phyloP scores from a whole-genome alignment of 78 protist species.

The Anaeramoeba ignava region DNA sequence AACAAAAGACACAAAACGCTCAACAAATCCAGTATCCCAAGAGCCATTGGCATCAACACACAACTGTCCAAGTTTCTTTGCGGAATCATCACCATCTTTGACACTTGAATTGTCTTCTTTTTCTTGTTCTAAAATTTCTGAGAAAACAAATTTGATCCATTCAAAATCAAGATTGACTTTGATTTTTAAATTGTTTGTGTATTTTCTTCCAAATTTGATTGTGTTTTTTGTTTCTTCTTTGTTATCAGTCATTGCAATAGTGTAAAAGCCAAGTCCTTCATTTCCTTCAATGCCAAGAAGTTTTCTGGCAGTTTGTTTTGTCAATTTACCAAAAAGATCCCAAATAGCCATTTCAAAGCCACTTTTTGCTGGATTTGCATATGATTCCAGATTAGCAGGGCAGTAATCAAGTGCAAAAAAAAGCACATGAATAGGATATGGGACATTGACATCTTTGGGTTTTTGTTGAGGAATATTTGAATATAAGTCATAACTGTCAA shows the following conservation, averaged over 20 bases:
- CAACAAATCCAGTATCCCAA: background rate
- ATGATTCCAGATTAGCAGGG: background rate
- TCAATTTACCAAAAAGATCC: background rate
- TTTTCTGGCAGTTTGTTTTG: background rate
- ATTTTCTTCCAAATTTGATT: background rate
- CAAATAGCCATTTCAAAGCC: background rate
- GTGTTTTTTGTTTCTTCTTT: background rate
- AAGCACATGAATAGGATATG: background rate
- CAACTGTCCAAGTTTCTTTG: too few relatives aligned
- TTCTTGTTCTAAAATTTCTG: background rate
- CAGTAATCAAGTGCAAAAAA: background rate
- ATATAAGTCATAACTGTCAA: background rate
- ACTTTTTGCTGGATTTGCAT: background rate
- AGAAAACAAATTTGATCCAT: background rate
- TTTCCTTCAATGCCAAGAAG: background rate
- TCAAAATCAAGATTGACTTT: background rate
- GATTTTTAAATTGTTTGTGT: background rate
- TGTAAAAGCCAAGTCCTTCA: background rate
- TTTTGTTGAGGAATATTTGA: too few relatives aligned
- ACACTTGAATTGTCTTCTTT: background rate
- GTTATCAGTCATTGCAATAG: background rate
- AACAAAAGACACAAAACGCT: background rate
- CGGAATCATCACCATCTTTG: background rate
- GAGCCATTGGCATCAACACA: background rate
- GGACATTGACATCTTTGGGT: too few relatives aligned